Conservation (phyloP, 768 basidiomycete genomes). For the Omphalotus guepiniiformis region DNA sequence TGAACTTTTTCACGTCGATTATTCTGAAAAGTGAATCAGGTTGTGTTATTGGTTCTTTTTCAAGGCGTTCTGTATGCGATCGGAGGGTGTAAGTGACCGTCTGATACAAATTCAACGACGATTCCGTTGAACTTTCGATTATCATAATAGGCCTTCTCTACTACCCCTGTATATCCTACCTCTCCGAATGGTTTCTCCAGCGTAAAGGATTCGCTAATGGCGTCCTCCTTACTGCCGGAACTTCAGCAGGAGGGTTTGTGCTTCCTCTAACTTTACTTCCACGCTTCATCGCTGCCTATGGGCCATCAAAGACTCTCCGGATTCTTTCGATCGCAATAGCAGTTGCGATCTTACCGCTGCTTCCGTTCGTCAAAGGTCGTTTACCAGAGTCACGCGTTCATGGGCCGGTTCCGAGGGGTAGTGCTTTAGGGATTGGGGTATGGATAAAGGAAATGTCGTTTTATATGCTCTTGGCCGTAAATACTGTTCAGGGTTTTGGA, state of each 20-base stretch:
- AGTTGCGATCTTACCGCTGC: constrained; percentile 17
- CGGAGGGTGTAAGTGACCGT: constrained; percentile 16
- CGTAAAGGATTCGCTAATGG: constrained; percentile 27
- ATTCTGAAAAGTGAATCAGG: constrained; percentile 11
- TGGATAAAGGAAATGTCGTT: constrained; percentile 21
- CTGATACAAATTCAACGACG: too few species aligned
- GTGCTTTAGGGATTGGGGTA: background rate
- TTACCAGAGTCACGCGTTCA: constrained; percentile 16
- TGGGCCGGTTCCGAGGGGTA: constrained; percentile 16
- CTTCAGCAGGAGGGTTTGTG: constrained; percentile 22
- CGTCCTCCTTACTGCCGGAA: constrained; percentile 27
- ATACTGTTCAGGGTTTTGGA: constrained; percentile 23
- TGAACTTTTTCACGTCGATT: constrained; percentile 2
- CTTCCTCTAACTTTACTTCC: constrained; percentile 25
- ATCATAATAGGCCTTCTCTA: constrained; percentile 15
- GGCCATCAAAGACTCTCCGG: constrained; percentile 19
- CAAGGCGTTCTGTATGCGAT: constrained; percentile 28
- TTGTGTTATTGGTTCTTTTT: constrained; percentile 18
- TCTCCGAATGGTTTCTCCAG: constrained; percentile 28
- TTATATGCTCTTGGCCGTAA: constrained; percentile 20
- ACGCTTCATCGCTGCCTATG: constrained; percentile 19
- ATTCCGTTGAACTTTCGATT: background rate
- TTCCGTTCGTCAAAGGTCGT: constrained; percentile 25
- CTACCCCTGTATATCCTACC: constrained; percentile 21
- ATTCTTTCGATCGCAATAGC: constrained; percentile 20